These are phyloP conservation scores for Colletotrichum ledebouriae DNA, from an alignment of 2,329 filamentous ascomycete genomes.

Conservation along the genomic window DNA sequence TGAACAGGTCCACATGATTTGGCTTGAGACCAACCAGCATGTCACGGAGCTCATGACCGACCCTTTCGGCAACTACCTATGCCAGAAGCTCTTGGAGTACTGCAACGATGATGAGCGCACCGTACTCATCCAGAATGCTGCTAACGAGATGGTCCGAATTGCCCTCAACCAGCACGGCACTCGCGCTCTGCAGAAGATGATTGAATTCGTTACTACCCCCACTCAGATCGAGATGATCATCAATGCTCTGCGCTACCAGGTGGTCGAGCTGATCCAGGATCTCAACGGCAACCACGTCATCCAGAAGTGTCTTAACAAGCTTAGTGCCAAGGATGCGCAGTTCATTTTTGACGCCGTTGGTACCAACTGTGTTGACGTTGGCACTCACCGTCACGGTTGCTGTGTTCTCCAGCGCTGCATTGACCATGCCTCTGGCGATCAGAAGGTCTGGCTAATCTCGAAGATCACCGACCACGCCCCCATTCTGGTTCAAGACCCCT, in stretches of 20 bases:
- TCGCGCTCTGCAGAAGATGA: slow-evolving; percentile 98
- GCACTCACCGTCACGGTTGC: slow-evolving; percentile 97
- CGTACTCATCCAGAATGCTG: slow-evolving; percentile 89
- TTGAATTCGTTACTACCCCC: slow-evolving; percentile 90
- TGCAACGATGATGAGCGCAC: slow-evolving; percentile 97
- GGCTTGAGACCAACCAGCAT: slow-evolving; percentile 91
- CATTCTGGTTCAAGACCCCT: slow-evolving; percentile 92
- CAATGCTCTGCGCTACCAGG: slow-evolving; percentile 82
- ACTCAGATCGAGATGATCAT: slow-evolving; percentile 92
- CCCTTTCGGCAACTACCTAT: slow-evolving; percentile 98
- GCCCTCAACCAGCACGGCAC: slow-evolving; percentile 98
- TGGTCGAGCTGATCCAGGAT: slow-evolving; percentile 96
- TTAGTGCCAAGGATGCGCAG: slow-evolving; percentile 84
- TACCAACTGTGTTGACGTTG: slow-evolving; percentile 86
- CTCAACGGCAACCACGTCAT: slow-evolving; percentile 99
- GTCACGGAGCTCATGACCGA: slow-evolving; percentile 99
- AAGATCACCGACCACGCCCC: slow-evolving; percentile 92
- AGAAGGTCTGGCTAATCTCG: slow-evolving; percentile 88
- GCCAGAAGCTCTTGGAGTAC: slow-evolving; percentile 97
- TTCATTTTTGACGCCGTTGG: slow-evolving; percentile 99
- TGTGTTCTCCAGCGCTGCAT: slow-evolving; percentile 98
- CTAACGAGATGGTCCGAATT: slow-evolving; percentile 89
- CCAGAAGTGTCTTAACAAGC: slow-evolving; percentile 97
- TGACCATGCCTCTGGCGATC: slow-evolving; percentile 90
- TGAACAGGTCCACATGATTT: slow-evolving; percentile 91